Evolutionary conservation across 441 rosid species (phyloP).

Genomic region (Lepidium campestre): DNA sequence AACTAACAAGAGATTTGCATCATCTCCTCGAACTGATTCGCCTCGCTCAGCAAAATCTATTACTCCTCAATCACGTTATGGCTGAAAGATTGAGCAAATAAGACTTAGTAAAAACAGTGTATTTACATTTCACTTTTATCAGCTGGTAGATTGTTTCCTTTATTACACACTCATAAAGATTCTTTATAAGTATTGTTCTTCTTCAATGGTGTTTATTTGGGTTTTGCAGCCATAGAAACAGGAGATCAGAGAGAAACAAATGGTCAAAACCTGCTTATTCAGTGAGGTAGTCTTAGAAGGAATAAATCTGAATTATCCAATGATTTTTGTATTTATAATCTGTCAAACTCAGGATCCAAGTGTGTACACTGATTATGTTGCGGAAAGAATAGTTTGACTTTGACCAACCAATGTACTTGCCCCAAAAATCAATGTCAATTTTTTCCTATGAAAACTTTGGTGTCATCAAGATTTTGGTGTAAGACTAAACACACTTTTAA

Average conservation of each 20-base stretch:
- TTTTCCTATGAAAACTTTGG: neutral
- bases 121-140: neutral
- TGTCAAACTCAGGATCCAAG: constrained; percentile 19
- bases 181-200: neutral
- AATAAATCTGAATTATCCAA: neutral
- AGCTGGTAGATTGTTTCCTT: neutral
- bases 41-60: constrained; percentile 31
- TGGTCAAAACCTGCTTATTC: neutral
- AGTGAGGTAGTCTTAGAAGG: neutral
- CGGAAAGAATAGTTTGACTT: constrained; percentile 25
- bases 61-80: constrained; percentile 34
- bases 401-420: constrained; percentile 29
- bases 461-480: too few relatives aligned
- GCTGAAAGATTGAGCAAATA: constrained; percentile 35
- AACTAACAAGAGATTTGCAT: constrained; percentile 53
- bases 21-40: constrained; percentile 42
- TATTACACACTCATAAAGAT: neutral
- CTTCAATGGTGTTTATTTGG: neutral
- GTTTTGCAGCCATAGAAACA: neutral
- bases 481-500: neutral
- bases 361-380: constrained; percentile 17
- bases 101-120: neutral
- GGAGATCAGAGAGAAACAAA: neutral
- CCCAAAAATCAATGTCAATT: neutral
- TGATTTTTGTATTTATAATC: constrained; percentile 13